Conservation (phyloP, 2,329 filamentous ascomycete species). For the Acarospora socialis region DNA sequence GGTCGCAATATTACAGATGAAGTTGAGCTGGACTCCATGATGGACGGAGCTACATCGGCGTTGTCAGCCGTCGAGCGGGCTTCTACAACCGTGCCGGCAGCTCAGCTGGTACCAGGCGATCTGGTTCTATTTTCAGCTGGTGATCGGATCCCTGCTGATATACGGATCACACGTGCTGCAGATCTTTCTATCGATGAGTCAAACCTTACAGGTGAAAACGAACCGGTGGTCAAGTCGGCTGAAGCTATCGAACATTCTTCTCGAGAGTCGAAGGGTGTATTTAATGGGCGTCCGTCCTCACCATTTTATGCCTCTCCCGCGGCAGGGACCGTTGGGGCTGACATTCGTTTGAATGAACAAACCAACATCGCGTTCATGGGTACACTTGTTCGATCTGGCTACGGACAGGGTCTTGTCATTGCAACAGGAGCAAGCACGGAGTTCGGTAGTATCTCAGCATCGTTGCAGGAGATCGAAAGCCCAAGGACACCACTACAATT, state of each 20-base stretch:
- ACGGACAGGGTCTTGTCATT: constrained; percentile 94
- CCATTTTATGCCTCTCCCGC: constrained; percentile 46
- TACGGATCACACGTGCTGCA: constrained; percentile 79
- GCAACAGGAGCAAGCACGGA: constrained; percentile 87
- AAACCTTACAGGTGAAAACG: constrained; percentile 91
- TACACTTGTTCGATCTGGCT: constrained; percentile 83
- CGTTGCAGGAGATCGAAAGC: constrained; percentile 86
- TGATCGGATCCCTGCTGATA: constrained; percentile 89
- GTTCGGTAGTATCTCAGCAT: constrained; percentile 91
- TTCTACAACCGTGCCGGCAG: constrained; percentile 74
- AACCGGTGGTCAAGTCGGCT: constrained; percentile 68
- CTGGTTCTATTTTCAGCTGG: constrained; percentile 88
- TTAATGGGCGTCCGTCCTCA: constrained; percentile 31
- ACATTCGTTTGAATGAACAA: constrained; percentile 56
- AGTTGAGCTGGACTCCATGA: constrained; percentile 36
- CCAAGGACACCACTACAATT: constrained; percentile 85
- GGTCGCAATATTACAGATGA: constrained; percentile 21
- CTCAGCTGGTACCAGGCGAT: constrained; percentile 80
- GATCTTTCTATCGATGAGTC: constrained; percentile 93
- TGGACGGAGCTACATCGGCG: constrained; percentile 36
- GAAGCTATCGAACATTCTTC: constrained; percentile 37
- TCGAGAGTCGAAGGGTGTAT: constrained; percentile 18
- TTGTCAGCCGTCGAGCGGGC: constrained; percentile 55
- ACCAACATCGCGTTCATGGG: constrained; percentile 98
- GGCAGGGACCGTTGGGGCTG: constrained; percentile 45